Evolutionary conservation across 2,329 filamentous ascomycete genomes (phyloP).

Genomic region (Pseudogymnoascus sp.): DNA sequence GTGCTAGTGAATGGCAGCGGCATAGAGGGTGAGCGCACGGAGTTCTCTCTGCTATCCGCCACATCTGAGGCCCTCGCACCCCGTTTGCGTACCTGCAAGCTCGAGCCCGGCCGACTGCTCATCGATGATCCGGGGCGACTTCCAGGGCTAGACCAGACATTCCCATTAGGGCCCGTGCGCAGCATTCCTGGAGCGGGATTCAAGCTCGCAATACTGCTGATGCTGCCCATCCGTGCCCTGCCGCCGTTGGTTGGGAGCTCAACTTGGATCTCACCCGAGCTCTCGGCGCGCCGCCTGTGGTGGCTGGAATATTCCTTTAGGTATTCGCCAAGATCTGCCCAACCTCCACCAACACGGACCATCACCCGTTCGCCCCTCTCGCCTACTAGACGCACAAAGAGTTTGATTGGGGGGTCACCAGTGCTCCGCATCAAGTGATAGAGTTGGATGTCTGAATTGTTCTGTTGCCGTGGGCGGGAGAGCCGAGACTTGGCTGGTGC

Average conservation of each 20-base stretch:
- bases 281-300: conserved; percentile 65
- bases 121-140: conserved; percentile 22
- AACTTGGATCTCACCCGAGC: conserved; percentile 52
- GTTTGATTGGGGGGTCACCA: conserved; percentile 81
- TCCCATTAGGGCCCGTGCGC: conserved; percentile 9
- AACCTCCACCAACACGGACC: conserved; percentile 97
- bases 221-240: conserved; percentile 11
- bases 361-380: conserved; percentile 88
- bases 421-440: conserved; percentile 84
- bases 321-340: conserved; percentile 94
- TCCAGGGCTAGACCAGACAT: conserved; percentile 34
- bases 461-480: conserved; percentile 39
- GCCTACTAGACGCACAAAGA: conserved; percentile 88
- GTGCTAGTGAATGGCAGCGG: conserved; percentile 15
- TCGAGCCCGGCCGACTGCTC: conserved; percentile 22
- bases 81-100: conserved; percentile 23
- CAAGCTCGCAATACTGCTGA: conserved; percentile 11
- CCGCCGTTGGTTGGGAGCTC: conserved; percentile 31
- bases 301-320: conserved; percentile 88
- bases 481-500: conserved; percentile 49
- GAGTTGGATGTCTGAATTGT: conserved; percentile 71
- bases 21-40: conserved; percentile 19
- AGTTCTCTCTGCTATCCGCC: neutral
- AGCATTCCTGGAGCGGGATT: conserved; percentile 19
- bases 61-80: conserved; percentile 19